Conservation (phyloP, 257 asterid genomes). For the Forsythia viridissima region DNA sequence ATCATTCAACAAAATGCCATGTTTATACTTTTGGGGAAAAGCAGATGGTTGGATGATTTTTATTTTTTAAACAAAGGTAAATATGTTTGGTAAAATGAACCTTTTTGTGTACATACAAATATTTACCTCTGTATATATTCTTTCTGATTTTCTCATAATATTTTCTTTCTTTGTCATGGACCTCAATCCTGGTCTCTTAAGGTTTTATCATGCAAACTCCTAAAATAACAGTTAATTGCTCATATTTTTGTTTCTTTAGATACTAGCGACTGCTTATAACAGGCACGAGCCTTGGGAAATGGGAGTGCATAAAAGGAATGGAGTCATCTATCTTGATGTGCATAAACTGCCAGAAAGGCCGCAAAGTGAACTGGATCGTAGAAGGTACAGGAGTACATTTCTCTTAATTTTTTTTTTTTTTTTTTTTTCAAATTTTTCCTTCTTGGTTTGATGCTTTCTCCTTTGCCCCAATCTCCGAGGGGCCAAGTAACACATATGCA, state of each 20-base stretch:
- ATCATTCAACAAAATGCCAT: not conserved
- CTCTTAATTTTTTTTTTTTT: not conserved
- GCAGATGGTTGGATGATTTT: not conserved
- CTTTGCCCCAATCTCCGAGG: not conserved
- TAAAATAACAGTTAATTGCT: constrained; percentile 8
- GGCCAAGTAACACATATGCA: not conserved
- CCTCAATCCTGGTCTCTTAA: not conserved
- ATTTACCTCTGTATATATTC: not conserved
- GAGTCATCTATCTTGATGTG: constrained; percentile 89
- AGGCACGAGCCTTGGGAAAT: constrained; percentile 98
- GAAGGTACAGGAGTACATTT: constrained; percentile 52
- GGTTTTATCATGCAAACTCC: constrained; percentile 7
- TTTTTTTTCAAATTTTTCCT: not conserved
- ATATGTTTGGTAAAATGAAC: not conserved
- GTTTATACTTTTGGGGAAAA: not conserved
- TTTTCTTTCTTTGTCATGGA: constrained; percentile 12
- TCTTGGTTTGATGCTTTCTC: not conserved
- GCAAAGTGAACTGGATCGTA: constrained; percentile 79
- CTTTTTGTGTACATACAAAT: not conserved
- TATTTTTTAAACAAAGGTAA: not conserved
- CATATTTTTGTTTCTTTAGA: constrained; percentile 44
- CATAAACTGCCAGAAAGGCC: constrained; percentile 96
- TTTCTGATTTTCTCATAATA: not conserved
- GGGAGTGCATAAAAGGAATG: constrained; percentile 98
- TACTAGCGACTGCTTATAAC: constrained; percentile 88